These are phyloP conservation scores for Mycena polygramma DNA, from an alignment of 768 basidiomycete species.

Conservation along the genomic window DNA sequence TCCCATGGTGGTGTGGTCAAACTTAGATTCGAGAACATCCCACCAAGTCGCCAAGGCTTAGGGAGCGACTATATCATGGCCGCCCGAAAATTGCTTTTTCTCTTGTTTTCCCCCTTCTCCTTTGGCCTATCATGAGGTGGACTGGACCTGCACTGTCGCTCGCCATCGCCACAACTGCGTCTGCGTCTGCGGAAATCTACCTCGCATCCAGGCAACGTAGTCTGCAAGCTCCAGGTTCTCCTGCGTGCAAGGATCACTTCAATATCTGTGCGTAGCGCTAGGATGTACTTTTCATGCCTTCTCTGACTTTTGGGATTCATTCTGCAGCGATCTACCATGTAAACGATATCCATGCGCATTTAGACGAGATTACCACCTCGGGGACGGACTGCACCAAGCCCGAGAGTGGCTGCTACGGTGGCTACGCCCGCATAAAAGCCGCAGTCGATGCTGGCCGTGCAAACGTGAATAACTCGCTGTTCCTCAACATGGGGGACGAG, in stretches of 20 bases:
- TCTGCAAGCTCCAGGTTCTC: not conserved
- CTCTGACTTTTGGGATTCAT: conserved; percentile 14
- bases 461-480: conserved; percentile 51
- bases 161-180: conserved; percentile 4
- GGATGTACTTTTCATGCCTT: no score
- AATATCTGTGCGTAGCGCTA: conserved; percentile 25
- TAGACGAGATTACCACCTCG: conserved; percentile 53
- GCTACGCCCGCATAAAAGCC: conserved; percentile 58
- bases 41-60: no score
- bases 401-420: conserved; percentile 54
- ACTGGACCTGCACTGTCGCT: conserved; percentile 3
- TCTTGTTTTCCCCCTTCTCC: conserved; percentile 1
- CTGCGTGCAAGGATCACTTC: conserved; percentile 13
- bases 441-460: conserved; percentile 50
- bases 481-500: conserved; percentile 62
- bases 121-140: conserved; percentile 21
- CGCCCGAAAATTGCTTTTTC: not conserved
- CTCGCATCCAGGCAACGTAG: conserved; percentile 7
- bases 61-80: no score
- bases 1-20: no score
- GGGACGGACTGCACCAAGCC: conserved; percentile 54
- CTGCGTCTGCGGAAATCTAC: not conserved
- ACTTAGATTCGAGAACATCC: no score
- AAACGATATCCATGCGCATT: conserved; percentile 61
- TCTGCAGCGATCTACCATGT: conserved; percentile 51